phyloP scores from a whole-genome alignment of 2,329 filamentous ascomycete genomes.

The Ceratocystis albifundus region DNA sequence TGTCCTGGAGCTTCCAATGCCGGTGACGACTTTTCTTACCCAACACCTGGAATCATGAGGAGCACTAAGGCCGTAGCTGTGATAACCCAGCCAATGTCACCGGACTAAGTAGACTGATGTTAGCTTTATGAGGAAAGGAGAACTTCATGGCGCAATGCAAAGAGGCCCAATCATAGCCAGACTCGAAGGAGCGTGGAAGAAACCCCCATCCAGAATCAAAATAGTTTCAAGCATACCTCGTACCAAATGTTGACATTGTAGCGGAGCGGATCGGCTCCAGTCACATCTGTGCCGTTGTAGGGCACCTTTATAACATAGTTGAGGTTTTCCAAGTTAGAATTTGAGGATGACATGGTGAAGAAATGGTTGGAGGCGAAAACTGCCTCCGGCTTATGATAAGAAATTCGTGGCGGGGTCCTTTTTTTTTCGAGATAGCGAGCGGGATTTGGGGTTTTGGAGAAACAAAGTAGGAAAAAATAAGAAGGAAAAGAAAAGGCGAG shows the following conservation, averaged over 20 bases:
- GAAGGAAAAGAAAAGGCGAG: neutral
- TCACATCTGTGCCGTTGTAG: slow-evolving; percentile 53
- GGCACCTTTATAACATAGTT: slow-evolving; percentile 39
- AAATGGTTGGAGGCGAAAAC: neutral
- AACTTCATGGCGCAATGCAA: neutral
- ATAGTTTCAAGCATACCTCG: slow-evolving; percentile 40
- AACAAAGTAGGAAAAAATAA: neutral
- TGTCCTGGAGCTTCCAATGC: neutral
- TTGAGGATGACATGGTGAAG: slow-evolving; percentile 28
- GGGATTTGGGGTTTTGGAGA: neutral
- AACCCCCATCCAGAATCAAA: neutral
- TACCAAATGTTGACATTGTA: slow-evolving; percentile 71
- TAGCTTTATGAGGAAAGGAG: neutral
- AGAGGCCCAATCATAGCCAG: neutral
- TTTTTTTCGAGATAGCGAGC: neutral
- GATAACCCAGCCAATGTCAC: slow-evolving; percentile 79
- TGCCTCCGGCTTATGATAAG: neutral
- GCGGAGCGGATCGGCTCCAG: slow-evolving; percentile 55
- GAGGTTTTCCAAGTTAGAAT: slow-evolving; percentile 34
- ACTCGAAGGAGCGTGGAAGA: neutral
- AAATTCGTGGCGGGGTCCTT: slow-evolving; percentile 1
- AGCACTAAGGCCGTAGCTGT: slow-evolving; percentile 70
- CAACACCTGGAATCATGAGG: slow-evolving; percentile 87
- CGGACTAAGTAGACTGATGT: slow-evolving; percentile 40
- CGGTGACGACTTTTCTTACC: slow-evolving; percentile 36